Percentiles rank a stretch among this genome's conserved stretches.
Evolutionary conservation across 805 yeast species (phyloP).

Genomic region (Barnettozyma populi): DNA sequence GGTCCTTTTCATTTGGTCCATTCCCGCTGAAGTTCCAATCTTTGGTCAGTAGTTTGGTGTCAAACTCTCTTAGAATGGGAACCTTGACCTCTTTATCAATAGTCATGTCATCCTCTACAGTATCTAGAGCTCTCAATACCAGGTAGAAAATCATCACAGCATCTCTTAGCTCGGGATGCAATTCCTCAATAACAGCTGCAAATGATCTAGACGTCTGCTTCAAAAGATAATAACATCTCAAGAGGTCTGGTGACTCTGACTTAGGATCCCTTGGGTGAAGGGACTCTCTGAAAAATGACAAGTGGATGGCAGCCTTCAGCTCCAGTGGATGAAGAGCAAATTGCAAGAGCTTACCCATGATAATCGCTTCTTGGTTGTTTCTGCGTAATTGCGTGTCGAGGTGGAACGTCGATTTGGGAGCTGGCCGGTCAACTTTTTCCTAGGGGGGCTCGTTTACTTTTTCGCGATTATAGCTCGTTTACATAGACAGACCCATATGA

Average conservation of each 20-base stretch:
- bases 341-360: conserved; percentile 58
- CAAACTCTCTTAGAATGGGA: conserved; percentile 66
- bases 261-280: conserved; percentile 32
- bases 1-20: conserved; percentile 74
- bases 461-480: too few species aligned
- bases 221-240: conserved; percentile 64
- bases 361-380: conserved; percentile 1
- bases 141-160: conserved; percentile 82
- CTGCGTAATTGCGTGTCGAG: background rate
- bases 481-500: too few species aligned
- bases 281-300: conserved; percentile 39
- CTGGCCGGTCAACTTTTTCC: background rate
- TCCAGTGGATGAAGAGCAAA: conserved; percentile 68
- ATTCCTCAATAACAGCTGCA: conserved; percentile 87
- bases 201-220: conserved; percentile 80
- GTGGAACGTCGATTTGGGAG: background rate
- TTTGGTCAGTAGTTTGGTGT: conserved; percentile 50
- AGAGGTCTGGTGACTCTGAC: conserved; percentile 39
- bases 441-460: background rate
- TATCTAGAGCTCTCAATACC: conserved; percentile 85
- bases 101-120: conserved; percentile 95
- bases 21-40: conserved; percentile 82
- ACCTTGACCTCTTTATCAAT: conserved; percentile 65
- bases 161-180: conserved; percentile 83
- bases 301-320: conserved; percentile 59